Conservation (phyloP, 2,329 filamentous ascomycete species). For the Xylaria sp. region DNA sequence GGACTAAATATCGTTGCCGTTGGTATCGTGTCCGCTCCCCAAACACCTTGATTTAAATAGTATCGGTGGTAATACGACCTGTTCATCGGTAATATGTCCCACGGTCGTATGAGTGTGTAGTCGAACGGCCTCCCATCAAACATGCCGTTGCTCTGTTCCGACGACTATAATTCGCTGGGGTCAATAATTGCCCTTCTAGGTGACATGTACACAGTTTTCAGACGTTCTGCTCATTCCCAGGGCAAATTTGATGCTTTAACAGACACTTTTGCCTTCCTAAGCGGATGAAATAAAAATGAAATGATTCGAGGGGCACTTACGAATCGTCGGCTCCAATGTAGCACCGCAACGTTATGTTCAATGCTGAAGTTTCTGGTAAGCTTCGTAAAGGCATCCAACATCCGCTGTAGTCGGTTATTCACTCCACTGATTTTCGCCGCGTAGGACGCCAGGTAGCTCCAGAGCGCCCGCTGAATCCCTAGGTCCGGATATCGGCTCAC, state of each 20-base stretch:
- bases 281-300: too few species aligned
- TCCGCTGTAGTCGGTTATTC: slow-evolving; percentile 40
- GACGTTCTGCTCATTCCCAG: too few species aligned
- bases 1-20: slow-evolving; percentile 41
- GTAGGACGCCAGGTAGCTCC: slow-evolving; percentile 44
- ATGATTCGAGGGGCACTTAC: too few species aligned
- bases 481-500: slow-evolving; percentile 36
- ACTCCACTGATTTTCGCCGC: slow-evolving; percentile 26
- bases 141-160: slow-evolving; percentile 41
- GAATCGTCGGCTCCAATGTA: slow-evolving; percentile 44
- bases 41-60: slow-evolving; percentile 45
- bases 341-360: slow-evolving; percentile 40
- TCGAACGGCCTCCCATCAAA: slow-evolving; percentile 47
- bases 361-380: slow-evolving; percentile 39
- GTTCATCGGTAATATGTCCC: slow-evolving; percentile 45
- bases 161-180: slow-evolving; percentile 25
- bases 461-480: slow-evolving; percentile 43
- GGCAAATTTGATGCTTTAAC: too few species aligned
- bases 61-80: slow-evolving; percentile 45
- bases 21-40: slow-evolving; percentile 44
- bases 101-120: slow-evolving; percentile 46
- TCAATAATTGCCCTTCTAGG: too few species aligned
- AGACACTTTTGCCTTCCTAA: too few species aligned
- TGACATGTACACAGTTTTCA: too few species aligned
- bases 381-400: slow-evolving; percentile 42